Conservation (phyloP, 1,284 basidiomycete species). For the Abortiporus biennis region DNA sequence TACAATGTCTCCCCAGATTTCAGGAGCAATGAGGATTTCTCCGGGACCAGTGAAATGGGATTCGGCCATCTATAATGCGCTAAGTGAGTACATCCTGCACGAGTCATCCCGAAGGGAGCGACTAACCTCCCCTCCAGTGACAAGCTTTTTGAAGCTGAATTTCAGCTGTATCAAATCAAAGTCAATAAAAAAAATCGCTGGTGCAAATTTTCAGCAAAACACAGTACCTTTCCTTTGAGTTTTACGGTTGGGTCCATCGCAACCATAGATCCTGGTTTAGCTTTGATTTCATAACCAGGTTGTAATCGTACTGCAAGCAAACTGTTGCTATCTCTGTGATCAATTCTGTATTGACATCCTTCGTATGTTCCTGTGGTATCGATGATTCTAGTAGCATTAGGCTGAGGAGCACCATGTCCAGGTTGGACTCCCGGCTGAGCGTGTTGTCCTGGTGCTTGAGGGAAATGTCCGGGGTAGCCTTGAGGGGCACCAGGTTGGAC, state of each 20-base stretch:
- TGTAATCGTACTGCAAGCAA: constrained; percentile 23
- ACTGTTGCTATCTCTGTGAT: constrained; percentile 28
- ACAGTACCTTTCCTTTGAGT: constrained; percentile 27
- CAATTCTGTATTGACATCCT: constrained; percentile 23
- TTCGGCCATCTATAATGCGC: constrained; percentile 18
- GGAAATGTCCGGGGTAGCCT: neutral
- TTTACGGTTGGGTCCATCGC: constrained; percentile 26
- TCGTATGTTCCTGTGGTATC: constrained; percentile 21
- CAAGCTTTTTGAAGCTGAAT: constrained; percentile 23
- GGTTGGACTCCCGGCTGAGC: too few relatives aligned
- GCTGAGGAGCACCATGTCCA: neutral
- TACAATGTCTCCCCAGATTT: constrained; percentile 29
- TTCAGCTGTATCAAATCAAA: too few relatives aligned
- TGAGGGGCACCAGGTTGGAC: neutral
- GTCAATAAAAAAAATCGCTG: too few relatives aligned
- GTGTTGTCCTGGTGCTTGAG: neutral
- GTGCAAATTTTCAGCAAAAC: neutral
- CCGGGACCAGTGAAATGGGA: constrained; percentile 25
- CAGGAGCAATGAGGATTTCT: constrained; percentile 27
- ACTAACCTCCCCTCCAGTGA: constrained; percentile 23
- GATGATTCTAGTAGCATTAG: constrained; percentile 5
- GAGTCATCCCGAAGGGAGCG: neutral
- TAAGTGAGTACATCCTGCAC: neutral
- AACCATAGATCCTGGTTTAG: constrained; percentile 28
- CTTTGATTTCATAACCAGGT: constrained; percentile 24